Evolutionary conservation across 257 asterid species (phyloP).

Genomic region (Solanum neorickii): DNA sequence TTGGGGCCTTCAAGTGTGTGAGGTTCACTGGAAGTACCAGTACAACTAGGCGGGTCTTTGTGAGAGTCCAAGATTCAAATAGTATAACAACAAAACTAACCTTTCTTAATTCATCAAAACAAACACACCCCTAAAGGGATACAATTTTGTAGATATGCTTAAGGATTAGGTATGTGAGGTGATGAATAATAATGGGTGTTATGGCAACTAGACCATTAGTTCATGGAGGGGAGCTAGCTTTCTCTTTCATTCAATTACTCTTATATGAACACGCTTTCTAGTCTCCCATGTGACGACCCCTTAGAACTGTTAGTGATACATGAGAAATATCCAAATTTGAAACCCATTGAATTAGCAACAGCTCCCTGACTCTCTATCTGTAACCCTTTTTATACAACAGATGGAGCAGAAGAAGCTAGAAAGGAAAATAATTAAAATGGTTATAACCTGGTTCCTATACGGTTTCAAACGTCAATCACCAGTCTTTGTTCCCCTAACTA

Average conservation of each 20-base stretch:
- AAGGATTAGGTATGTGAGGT: background rate
- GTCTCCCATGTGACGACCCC: background rate
- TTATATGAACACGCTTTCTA: background rate
- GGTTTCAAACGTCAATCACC: slow-evolving; percentile 23
- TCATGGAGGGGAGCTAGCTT: background rate
- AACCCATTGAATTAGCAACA: background rate
- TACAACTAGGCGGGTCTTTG: background rate
- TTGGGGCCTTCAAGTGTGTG: background rate
- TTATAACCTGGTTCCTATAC: background rate
- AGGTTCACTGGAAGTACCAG: background rate
- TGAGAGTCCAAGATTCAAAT: background rate
- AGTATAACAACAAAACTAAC: background rate
- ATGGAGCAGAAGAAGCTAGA: background rate
- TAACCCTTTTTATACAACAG: background rate
- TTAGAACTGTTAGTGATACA: background rate
- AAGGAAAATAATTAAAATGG: background rate
- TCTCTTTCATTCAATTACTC: background rate
- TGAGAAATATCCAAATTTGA: background rate
- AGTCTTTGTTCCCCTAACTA: slow-evolving; percentile 45
- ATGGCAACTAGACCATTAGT: background rate
- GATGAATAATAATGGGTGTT: background rate
- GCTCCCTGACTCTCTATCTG: background rate
- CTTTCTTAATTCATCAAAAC: background rate
- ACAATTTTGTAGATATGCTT: background rate
- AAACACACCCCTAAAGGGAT: background rate